phyloP scores from a whole-genome alignment of 2,329 filamentous ascomycete genomes.

The Fusarium burgessii region DNA sequence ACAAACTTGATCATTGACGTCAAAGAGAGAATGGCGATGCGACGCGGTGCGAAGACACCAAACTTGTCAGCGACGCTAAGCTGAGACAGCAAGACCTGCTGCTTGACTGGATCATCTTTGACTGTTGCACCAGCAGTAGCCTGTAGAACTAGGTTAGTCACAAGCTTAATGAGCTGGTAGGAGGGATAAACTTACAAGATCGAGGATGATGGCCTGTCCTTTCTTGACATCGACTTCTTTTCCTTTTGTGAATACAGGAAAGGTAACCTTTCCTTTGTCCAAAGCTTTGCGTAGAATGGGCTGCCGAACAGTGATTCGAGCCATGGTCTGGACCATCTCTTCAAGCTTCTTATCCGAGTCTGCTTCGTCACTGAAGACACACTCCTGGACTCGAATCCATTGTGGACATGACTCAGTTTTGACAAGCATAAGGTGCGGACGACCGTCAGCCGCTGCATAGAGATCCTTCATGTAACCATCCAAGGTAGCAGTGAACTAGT shows the following conservation, averaged over 20 bases:
- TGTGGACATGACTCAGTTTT: background rate
- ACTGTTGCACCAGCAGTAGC: background rate
- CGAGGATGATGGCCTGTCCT: background rate
- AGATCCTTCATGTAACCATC: constrained; percentile 11
- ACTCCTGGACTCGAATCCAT: background rate
- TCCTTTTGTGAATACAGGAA: background rate
- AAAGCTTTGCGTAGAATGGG: background rate
- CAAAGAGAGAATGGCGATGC: background rate
- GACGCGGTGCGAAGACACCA: constrained; percentile 2
- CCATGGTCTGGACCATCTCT: background rate
- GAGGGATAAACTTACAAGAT: background rate
- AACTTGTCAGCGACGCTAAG: constrained; percentile 9
- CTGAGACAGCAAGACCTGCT: background rate
- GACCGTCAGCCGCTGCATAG: background rate
- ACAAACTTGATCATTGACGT: constrained; percentile 40
- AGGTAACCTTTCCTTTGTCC: accelerated
- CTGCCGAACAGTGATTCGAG: background rate
- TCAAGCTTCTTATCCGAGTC: background rate
- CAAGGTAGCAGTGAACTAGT: background rate
- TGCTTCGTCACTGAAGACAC: background rate
- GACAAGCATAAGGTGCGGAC: background rate
- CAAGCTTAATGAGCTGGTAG: no score
- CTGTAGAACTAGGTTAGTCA: background rate
- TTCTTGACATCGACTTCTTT: background rate
- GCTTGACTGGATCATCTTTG: background rate